phyloP scores from a whole-genome alignment of 169 alveolate genomes.

The Perkinsus marinus region DNA sequence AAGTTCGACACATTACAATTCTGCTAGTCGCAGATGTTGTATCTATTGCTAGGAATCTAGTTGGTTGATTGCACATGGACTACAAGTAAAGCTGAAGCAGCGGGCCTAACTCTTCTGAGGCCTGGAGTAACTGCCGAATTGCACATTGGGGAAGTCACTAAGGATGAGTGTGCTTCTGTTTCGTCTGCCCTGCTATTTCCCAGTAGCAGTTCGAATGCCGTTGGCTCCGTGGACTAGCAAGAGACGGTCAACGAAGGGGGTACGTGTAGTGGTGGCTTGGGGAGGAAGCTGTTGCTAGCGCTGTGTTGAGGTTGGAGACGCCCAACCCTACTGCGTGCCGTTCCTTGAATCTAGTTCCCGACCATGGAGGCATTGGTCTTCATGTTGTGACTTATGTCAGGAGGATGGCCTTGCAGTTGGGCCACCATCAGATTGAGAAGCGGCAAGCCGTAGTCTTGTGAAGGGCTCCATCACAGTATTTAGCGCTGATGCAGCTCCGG shows the following conservation, averaged over 20 bases:
- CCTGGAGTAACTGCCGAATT: no score
- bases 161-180: background rate
- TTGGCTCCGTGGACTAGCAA: background rate
- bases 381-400: background rate
- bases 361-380: background rate
- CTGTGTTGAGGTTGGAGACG: background rate
- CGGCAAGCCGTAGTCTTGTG: background rate
- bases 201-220: background rate
- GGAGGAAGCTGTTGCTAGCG: background rate
- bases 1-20: no score
- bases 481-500: background rate
- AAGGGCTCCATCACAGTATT: background rate
- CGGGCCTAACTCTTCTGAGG: no score
- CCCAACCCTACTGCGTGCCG: background rate
- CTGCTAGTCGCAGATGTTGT: no score
- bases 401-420: background rate
- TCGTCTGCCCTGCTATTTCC: background rate
- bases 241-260: background rate
- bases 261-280: background rate
- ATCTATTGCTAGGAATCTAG: no score
- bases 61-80: no score
- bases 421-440: background rate
- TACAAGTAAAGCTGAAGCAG: no score
- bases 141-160: background rate
- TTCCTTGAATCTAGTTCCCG: background rate